These are phyloP conservation scores for Mycena haematopus DNA, from an alignment of 768 basidiomycete species.

Conservation along the genomic window DNA sequence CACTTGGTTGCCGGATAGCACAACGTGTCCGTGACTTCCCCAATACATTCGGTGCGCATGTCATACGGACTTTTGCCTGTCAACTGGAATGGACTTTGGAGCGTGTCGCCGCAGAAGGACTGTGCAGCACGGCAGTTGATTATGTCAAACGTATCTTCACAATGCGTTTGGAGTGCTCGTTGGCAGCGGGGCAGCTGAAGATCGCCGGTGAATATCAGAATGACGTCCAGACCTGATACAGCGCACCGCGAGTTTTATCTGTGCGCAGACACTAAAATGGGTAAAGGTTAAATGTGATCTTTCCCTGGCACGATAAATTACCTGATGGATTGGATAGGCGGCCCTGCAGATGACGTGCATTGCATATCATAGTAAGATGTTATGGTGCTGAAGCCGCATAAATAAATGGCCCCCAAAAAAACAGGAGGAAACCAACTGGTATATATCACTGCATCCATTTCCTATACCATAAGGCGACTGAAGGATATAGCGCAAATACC, in stretches of 20 bases:
- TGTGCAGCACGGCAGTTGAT: constrained; percentile 50
- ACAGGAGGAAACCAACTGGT: constrained; percentile 13
- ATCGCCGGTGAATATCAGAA: neutral
- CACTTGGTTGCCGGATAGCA: constrained; percentile 22
- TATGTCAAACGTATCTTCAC: constrained; percentile 50
- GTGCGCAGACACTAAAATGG: constrained; percentile 31
- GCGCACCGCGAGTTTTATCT: constrained; percentile 49
- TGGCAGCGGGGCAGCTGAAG: constrained; percentile 51
- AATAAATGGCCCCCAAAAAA: constrained; percentile 28
- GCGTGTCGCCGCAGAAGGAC: constrained; percentile 42
- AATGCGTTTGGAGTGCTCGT: constrained; percentile 44
- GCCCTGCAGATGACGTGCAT: constrained; percentile 41
- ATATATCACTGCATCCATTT: constrained; percentile 17
- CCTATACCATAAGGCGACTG: neutral
- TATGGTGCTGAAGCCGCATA: constrained; percentile 39
- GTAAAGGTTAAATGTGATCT: neutral
- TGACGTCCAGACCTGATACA: neutral
- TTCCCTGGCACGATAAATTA: constrained; percentile 13
- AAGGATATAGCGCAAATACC: neutral
- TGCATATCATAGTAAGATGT: constrained; percentile 54
- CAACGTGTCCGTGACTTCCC: constrained; percentile 23
- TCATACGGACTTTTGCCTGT: constrained; percentile 35
- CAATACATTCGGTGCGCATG: constrained; percentile 26
- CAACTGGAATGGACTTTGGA: constrained; percentile 32
- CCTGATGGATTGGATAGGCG: constrained; percentile 45